Conservation (phyloP, 768 basidiomycete species). For the Chalciporus pseudorubinellus region DNA sequence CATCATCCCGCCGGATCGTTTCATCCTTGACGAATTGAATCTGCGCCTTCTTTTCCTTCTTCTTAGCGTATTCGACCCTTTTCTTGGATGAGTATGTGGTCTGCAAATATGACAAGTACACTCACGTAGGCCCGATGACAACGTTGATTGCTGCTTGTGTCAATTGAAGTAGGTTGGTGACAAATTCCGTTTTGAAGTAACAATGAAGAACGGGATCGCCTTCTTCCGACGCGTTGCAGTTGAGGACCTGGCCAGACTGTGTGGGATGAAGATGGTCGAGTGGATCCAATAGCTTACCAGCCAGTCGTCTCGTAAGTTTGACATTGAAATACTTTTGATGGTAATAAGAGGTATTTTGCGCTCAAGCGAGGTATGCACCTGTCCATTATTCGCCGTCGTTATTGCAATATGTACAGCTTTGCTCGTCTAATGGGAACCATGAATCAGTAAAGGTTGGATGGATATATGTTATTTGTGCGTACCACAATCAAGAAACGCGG, state of each 20-base stretch:
- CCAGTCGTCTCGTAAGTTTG: conserved; percentile 93
- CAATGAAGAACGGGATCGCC: conserved; percentile 92
- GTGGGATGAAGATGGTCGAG: conserved; percentile 4
- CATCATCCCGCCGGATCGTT: conserved; percentile 68
- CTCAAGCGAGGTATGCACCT: conserved; percentile 58
- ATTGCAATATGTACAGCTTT: conserved; percentile 84
- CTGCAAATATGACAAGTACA: conserved; percentile 7
- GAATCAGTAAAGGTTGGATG: neutral
- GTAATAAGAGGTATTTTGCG: conserved; percentile 88
- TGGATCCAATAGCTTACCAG: conserved; percentile 51
- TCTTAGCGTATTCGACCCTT: conserved; percentile 89
- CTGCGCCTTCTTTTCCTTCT: conserved; percentile 90
- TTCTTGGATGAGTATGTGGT: conserved; percentile 12
- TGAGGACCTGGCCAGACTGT: conserved; percentile 59
- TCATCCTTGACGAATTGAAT: conserved; percentile 93
- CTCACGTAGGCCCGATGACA: conserved; percentile 75
- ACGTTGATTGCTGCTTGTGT: conserved; percentile 77
- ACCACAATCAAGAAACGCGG: conserved; percentile 91
- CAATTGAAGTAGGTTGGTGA: conserved; percentile 74
- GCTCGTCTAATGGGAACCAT: conserved; percentile 20
- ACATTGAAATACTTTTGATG: conserved; percentile 83
- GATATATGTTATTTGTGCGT: conserved; percentile 30
- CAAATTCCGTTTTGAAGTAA: conserved; percentile 94
- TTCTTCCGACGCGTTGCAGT: conserved; percentile 79
- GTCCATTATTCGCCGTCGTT: conserved; percentile 60